phyloP scores from a whole-genome alignment of 2,329 filamentous ascomycete species.

The Thermomyces lanuginosus region DNA sequence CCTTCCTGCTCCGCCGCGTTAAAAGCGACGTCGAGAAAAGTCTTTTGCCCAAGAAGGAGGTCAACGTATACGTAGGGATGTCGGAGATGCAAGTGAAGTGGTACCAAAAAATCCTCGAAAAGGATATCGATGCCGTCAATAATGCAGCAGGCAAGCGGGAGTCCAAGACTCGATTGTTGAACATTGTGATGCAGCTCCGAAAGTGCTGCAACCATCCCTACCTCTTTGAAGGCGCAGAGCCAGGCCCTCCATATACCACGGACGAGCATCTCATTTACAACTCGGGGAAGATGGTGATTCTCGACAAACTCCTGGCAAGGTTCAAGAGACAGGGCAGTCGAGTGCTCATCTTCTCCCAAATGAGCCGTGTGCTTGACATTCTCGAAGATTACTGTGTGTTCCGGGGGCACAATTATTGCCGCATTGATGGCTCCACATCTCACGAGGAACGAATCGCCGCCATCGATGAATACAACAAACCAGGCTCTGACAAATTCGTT shows the following conservation, averaged over 20 bases:
- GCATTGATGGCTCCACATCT: slow-evolving; percentile 90
- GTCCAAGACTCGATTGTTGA: slow-evolving; percentile 89
- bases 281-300: slow-evolving; percentile 90
- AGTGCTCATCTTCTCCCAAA: slow-evolving; percentile 98
- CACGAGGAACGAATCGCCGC: slow-evolving; percentile 95
- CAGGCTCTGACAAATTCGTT: slow-evolving; percentile 86
- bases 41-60: slow-evolving; percentile 86
- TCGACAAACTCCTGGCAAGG: slow-evolving; percentile 76
- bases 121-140: slow-evolving; percentile 97
- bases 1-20: slow-evolving; percentile 86
- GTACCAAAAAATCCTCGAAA: slow-evolving; percentile 98
- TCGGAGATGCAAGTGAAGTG: slow-evolving; percentile 98
- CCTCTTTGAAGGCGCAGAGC: slow-evolving; percentile 91
- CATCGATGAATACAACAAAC: slow-evolving; percentile 97
- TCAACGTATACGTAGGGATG: slow-evolving; percentile 96
- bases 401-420: slow-evolving; percentile 84
- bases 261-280: slow-evolving; percentile 92
- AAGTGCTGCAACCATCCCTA: slow-evolving; percentile 99
- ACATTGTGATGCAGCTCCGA: slow-evolving; percentile 98
- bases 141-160: slow-evolving; percentile 91
- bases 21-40: slow-evolving; percentile 98
- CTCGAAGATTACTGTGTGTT: slow-evolving; percentile 97
- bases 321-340: slow-evolving; percentile 77
- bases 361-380: slow-evolving; percentile 94
- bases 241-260: slow-evolving; percentile 91